phyloP scores from a whole-genome alignment of 352 stramenopile species.

The Phytopythium mirpurense region DNA sequence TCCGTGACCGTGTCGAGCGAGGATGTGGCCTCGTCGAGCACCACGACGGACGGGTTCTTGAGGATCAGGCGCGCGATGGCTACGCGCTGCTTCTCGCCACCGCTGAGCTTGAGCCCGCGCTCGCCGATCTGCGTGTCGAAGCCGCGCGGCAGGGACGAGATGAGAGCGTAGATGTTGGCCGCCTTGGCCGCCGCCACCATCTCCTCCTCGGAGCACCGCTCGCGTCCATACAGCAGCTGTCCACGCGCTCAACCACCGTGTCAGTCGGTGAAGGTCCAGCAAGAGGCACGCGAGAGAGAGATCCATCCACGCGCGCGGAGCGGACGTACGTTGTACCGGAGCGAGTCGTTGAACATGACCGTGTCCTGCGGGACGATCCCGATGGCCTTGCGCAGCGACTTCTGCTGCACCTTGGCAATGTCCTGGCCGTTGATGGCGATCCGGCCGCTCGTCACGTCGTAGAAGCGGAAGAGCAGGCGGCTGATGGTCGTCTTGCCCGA shows the following conservation, averaged over 20 bases:
- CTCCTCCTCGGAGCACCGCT: slow-evolving; percentile 86
- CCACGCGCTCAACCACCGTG: not conserved
- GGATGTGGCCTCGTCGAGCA: slow-evolving; percentile 77
- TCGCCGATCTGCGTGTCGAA: slow-evolving; percentile 90
- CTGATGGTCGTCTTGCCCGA: slow-evolving; percentile 94
- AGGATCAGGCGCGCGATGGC: slow-evolving; percentile 75
- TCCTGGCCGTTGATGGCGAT: slow-evolving; percentile 89
- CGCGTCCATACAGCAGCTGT: slow-evolving; percentile 90
- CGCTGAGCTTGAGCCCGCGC: slow-evolving; percentile 71
- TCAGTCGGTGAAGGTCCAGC: not conserved
- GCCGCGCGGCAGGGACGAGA: slow-evolving; percentile 86
- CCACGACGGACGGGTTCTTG: slow-evolving; percentile 71
- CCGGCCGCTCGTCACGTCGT: slow-evolving; percentile 85
- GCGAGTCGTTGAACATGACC: slow-evolving; percentile 97
- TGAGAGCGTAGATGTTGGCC: slow-evolving; percentile 93
- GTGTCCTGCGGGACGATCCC: slow-evolving; percentile 96
- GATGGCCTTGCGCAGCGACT: slow-evolving; percentile 86
- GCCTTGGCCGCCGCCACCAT: slow-evolving; percentile 86
- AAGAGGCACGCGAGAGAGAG: not conserved
- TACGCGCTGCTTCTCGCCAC: slow-evolving; percentile 80
- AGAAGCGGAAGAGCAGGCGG: slow-evolving; percentile 95
- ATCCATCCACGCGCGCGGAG: not conserved
- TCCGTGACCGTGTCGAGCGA: slow-evolving; percentile 76
- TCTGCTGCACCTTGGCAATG: slow-evolving; percentile 82
- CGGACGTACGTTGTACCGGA: slow-evolving; percentile 91